A percentile compares a stretch with the other conserved stretches of the same genome.
These are phyloP conservation scores for Tetrahymena borealis DNA, from an alignment of 73 alveolate genomes.

Conservation along the genomic window DNA sequence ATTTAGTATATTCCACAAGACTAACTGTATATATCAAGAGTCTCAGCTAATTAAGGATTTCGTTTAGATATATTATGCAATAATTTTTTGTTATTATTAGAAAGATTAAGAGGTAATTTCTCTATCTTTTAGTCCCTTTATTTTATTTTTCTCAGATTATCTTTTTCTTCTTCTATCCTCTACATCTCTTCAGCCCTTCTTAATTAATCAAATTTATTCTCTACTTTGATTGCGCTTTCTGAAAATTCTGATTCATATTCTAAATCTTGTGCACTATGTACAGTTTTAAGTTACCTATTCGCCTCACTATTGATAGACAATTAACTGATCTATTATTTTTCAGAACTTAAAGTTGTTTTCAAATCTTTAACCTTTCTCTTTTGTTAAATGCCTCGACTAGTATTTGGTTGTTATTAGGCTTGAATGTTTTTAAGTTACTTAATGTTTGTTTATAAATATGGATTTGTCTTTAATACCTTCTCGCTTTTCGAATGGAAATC, in stretches of 20 bases:
- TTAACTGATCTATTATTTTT: background rate
- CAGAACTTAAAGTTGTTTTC: background rate
- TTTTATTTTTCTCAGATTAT: background rate
- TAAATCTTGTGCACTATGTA: background rate
- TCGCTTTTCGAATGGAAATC: background rate
- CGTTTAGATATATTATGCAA: background rate
- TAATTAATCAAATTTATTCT: background rate
- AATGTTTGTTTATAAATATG: background rate
- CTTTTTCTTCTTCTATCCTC: background rate
- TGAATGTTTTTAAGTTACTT: background rate
- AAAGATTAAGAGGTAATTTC: background rate
- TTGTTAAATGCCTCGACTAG: background rate
- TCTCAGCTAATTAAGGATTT: background rate
- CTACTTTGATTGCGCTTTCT: background rate
- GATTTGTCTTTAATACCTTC: background rate
- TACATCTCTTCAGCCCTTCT: background rate
- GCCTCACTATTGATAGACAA: background rate
- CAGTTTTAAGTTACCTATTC: background rate
- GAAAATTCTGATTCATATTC: background rate
- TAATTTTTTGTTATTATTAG: background rate
- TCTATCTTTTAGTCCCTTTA: background rate
- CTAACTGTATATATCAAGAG: background rate
- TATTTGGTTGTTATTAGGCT: background rate
- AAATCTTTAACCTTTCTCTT: background rate
- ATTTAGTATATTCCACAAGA: background rate